Percentiles rank a stretch among this genome's conserved stretches.
phyloP scores from a whole-genome alignment of 352 stramenopile species.

The Phytopythium helicoides region DNA sequence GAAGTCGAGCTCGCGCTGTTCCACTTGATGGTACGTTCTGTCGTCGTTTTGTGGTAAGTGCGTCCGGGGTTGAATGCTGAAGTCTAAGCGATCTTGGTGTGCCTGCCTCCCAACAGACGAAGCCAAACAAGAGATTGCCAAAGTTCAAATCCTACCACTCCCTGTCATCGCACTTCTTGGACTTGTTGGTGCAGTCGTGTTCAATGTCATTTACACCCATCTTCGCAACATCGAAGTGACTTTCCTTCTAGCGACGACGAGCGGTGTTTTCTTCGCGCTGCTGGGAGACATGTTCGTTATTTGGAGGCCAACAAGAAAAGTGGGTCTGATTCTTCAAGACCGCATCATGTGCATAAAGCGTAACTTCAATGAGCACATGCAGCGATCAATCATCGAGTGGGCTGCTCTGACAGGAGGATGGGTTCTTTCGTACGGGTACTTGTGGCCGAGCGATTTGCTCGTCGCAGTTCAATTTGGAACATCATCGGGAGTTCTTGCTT shows the following conservation, averaged over 20 bases:
- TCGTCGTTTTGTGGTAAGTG: constrained; percentile 3
- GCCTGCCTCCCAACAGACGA: constrained; percentile 17
- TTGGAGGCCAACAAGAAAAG: constrained; percentile 75
- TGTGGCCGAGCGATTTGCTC: constrained; percentile 69
- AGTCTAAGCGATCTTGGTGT: too few relatives aligned
- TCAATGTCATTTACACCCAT: constrained; percentile 89
- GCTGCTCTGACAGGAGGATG: constrained; percentile 45
- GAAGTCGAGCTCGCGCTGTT: constrained; percentile 41
- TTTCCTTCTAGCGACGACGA: constrained; percentile 76
- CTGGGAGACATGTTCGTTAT: constrained; percentile 86
- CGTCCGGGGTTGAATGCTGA: too few relatives aligned
- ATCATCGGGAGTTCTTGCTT: constrained; percentile 60
- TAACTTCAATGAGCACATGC: constrained; percentile 56
- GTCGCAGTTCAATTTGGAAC: constrained; percentile 78
- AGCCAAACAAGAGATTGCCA: constrained; percentile 43
- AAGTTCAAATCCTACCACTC: constrained; percentile 70
- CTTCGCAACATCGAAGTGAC: constrained; percentile 77
- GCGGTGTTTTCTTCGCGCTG: constrained; percentile 71
- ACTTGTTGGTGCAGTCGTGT: constrained; percentile 72
- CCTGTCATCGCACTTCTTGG: constrained; percentile 81
- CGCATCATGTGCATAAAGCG: constrained; percentile 59
- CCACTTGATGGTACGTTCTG: constrained; percentile 38
- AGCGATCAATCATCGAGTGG: constrained; percentile 60
- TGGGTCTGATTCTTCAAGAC: constrained; percentile 78
- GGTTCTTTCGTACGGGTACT: constrained; percentile 64